Percentiles rank a stretch among this genome's conserved stretches.
These are phyloP conservation scores for Carex cristatella DNA, from an alignment of 176 grass and related monocot species.

Conservation along the genomic window DNA sequence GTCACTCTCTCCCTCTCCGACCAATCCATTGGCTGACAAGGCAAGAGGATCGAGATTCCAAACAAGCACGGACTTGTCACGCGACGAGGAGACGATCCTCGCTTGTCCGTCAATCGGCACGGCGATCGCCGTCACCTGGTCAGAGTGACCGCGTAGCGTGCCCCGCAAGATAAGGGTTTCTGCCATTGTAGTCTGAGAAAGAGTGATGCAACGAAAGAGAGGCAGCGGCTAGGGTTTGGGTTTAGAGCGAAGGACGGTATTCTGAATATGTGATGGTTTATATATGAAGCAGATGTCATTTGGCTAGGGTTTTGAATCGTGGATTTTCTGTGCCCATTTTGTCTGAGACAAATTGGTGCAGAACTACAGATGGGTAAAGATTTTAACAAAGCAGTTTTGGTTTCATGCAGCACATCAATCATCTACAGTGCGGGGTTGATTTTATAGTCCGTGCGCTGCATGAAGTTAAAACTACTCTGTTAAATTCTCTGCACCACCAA, in stretches of 20 bases:
- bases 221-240: slow-evolving; percentile 20
- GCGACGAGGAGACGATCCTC: slow-evolving; percentile 82
- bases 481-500: no score
- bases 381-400: no score
- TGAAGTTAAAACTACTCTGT: no score
- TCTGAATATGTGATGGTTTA: not conserved
- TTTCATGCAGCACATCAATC: no score
- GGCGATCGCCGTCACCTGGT: slow-evolving; percentile 70
- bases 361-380: not conserved
- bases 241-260: not conserved
- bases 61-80: slow-evolving; percentile 88
- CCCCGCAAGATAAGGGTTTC: slow-evolving; percentile 67
- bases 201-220: not conserved
- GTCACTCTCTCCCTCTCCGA: not conserved
- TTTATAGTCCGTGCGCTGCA: no score
- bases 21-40: not conserved
- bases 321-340: not conserved
- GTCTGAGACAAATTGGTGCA: not conserved
- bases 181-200: slow-evolving; percentile 3
- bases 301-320: slow-evolving; percentile 9
- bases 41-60: slow-evolving; percentile 67
- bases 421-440: no score
- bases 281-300: not conserved
- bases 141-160: slow-evolving; percentile 70
- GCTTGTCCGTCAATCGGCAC: slow-evolving; percentile 69